These are phyloP conservation scores for Tympanopsis confertula DNA, from an alignment of 2,329 filamentous ascomycete species.

Conservation along the genomic window DNA sequence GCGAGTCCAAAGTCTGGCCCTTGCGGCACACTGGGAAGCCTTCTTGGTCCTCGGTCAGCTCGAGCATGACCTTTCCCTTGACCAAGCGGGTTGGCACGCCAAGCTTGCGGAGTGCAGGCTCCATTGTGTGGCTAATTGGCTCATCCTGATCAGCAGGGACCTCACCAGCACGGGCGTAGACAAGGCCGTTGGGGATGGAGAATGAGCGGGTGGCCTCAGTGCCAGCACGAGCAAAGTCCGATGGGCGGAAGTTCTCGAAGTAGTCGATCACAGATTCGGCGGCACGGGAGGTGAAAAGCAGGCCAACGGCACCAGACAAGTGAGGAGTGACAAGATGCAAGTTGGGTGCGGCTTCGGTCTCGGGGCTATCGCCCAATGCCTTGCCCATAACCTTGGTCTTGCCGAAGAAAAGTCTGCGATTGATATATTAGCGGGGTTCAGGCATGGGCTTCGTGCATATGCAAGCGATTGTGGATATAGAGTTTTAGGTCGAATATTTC, in stretches of 20 bases:
- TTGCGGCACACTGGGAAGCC: conserved; percentile 46
- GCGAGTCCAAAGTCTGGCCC: conserved; percentile 50
- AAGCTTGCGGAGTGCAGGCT: conserved; percentile 52
- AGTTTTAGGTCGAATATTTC: too few relatives aligned
- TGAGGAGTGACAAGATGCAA: conserved; percentile 30
- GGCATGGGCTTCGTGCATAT: conserved; percentile 4
- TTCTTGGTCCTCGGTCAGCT: conserved; percentile 24
- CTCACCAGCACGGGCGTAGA: conserved; percentile 46
- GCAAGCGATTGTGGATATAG: too few relatives aligned
- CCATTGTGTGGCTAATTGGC: conserved; percentile 50
- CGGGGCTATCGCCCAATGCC: conserved; percentile 45
- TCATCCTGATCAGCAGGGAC: conserved; percentile 46
- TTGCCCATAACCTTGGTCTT: conserved; percentile 66
- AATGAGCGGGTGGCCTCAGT: conserved; percentile 43
- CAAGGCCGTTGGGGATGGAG: conserved; percentile 46
- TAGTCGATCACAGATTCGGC: conserved; percentile 42
- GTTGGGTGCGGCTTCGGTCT: conserved; percentile 34
- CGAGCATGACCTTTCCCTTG: conserved; percentile 55
- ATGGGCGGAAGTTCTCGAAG: conserved; percentile 44
- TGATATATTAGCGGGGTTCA: too few relatives aligned
- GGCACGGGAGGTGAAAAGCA: conserved; percentile 50
- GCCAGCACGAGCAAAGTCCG: conserved; percentile 55
- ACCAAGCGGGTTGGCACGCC: conserved; percentile 54
- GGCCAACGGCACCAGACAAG: conserved; percentile 49
- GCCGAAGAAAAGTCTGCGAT: conserved; percentile 51